A percentile compares a stretch with the other conserved stretches of the same genome.
Conservation (phyloP, 768 basidiomycete species). For the Rubroboletus pulcherrimus region DNA sequence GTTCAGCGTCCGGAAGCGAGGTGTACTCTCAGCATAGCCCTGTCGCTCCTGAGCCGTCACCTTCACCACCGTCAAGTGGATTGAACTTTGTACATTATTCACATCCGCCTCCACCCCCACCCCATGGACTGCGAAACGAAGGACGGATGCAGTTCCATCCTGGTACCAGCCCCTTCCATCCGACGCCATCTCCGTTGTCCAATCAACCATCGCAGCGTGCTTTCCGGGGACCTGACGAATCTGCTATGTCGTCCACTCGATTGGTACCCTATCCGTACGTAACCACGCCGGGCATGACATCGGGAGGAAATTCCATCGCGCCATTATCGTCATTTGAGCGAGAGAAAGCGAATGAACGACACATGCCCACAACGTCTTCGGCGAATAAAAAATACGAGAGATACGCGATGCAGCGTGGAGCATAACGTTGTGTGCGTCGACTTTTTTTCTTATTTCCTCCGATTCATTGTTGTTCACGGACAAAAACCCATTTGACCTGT, state of each 20-base stretch:
- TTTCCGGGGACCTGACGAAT: constrained; percentile 36
- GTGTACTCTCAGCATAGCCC: constrained; percentile 47
- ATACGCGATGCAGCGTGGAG: constrained; percentile 26
- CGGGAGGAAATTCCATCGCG: constrained; percentile 26
- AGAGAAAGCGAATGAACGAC: constrained; percentile 49
- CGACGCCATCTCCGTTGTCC: constrained; percentile 43
- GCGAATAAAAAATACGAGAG: constrained; percentile 34
- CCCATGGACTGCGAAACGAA: constrained; percentile 32
- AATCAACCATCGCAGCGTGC: constrained; percentile 29
- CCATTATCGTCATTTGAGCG: constrained; percentile 50
- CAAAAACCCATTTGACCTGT: neutral
- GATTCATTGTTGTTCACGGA: neutral
- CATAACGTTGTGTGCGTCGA: neutral
- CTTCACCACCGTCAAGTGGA: constrained; percentile 58
- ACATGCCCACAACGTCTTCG: constrained; percentile 45
- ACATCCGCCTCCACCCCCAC: constrained; percentile 34
- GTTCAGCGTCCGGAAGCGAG: constrained; percentile 57
- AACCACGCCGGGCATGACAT: constrained; percentile 37
- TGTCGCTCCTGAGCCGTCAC: constrained; percentile 47
- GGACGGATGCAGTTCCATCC: constrained; percentile 28
- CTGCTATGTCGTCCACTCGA: constrained; percentile 38
- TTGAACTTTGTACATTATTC: constrained; percentile 60
- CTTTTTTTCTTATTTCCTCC: neutral
- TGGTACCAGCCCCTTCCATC: constrained; percentile 28
- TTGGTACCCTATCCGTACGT: constrained; percentile 32